These are phyloP conservation scores for Ustilago esculenta DNA, from an alignment of 1,284 basidiomycete species.

Conservation along the genomic window DNA sequence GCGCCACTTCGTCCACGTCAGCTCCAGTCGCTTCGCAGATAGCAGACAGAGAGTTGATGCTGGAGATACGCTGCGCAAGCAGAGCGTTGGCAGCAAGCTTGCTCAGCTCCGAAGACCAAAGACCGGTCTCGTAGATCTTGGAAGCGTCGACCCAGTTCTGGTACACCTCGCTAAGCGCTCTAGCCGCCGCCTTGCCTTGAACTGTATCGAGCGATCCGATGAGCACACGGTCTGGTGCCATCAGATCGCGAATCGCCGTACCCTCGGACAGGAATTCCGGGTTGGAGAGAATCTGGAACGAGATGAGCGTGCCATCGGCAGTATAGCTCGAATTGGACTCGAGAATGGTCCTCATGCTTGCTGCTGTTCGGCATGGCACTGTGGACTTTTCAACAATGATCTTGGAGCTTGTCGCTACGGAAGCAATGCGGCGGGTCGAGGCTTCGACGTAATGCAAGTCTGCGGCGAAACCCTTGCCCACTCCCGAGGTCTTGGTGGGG, in stretches of 20 bases:
- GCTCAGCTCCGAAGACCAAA: slow-evolving; percentile 98
- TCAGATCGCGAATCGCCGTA: slow-evolving; percentile 89
- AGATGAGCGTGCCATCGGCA: slow-evolving; percentile 76
- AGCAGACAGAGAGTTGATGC: slow-evolving; percentile 95
- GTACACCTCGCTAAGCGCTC: slow-evolving; percentile 82
- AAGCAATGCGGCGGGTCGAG: slow-evolving; percentile 93
- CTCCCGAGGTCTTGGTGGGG: slow-evolving; percentile 96
- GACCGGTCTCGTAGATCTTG: slow-evolving; percentile 88
- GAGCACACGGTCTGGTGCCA: slow-evolving; percentile 90
- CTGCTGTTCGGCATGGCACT: slow-evolving; percentile 95
- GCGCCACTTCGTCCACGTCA: slow-evolving; percentile 96
- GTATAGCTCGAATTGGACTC: slow-evolving; percentile 83
- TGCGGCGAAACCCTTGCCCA: slow-evolving; percentile 96
- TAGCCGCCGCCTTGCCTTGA: slow-evolving; percentile 83
- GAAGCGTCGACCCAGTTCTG: slow-evolving; percentile 93
- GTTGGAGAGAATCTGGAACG: slow-evolving; percentile 98
- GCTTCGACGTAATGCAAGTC: slow-evolving; percentile 80
- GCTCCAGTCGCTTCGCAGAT: slow-evolving; percentile 99
- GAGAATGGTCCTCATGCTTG: slow-evolving; percentile 98
- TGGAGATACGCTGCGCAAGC: slow-evolving; percentile 94
- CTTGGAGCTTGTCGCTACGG: slow-evolving; percentile 87
- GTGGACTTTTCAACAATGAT: slow-evolving; percentile 99
- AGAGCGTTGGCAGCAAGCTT: slow-evolving; percentile 99
- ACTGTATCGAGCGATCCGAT: slow-evolving; percentile 92
- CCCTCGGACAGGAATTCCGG: slow-evolving; percentile 99